Evolutionary conservation across 768 basidiomycete genomes (phyloP), one percentile per base, ranked within the genome.

Genomic region (Tremella fuciformis): DNA sequence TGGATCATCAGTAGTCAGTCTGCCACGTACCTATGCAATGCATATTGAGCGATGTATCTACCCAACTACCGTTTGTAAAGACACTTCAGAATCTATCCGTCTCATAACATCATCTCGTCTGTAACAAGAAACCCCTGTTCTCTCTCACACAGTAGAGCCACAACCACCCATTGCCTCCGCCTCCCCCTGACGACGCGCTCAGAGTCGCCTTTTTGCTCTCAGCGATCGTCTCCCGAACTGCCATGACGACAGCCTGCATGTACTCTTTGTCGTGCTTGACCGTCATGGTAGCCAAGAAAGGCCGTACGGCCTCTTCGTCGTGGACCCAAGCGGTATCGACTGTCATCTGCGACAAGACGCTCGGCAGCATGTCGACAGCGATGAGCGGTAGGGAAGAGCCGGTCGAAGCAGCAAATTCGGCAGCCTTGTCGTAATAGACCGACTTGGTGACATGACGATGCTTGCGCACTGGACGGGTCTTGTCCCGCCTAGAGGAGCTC

Each of bases 251-350:
- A 13, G 47, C 59, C 48, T 69, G 69, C 18, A 59, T 58, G 48
- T 74, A 74, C 39, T 59, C 52, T 39, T 63, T 52, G 19, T 74
- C 72, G 11, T 34, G 29, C 2, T 58, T 39, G n/a, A 29, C 57
- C 8, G 38, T 47, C 3, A 66, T 19, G 19, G 37, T 53, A 2
- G 61, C 53, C 38, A 69, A 25, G 2, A 70, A 18, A 2, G 40
- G 24, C 24, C 68, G 49, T 71, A 73, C 74, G 2, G 55, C 44
- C 40, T 74, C 75, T 29, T 76, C 75, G 16, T 76, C 75, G 1
- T 29, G 50, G 9, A 74, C 29, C 69, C 75, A 75, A 19, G 57
- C 24, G 3, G 63, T 38, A 42, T 70, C 60, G 13, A 72, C 55
- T 13, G 63, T 58, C 53, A 76, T 55, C 18, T 70, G 66, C 22